Evolutionary conservation across 2,329 filamentous ascomycete genomes (phyloP), one percentile per base, ranked within the genome.

Genomic region (Sclerotinia spermophila): DNA sequence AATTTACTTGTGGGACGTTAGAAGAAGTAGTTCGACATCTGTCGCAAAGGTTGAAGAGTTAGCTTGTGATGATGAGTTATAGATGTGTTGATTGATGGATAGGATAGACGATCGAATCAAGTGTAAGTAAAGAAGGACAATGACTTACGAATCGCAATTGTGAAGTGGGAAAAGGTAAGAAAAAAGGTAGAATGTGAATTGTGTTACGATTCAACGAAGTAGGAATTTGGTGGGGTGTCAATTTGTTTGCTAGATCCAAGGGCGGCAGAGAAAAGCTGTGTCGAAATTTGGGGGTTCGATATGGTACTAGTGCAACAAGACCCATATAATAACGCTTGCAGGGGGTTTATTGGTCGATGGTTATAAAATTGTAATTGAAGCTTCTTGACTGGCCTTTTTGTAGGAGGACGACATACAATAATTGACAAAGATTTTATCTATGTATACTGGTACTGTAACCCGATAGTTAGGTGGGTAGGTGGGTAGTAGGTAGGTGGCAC

Each of bases 1-100:
- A 73, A 74, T 68, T 72, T 68, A 76, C 74, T 74, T 76, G 77
- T 77, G 76, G 73, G 76, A 79, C 77, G 71, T 77, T 72, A 78
- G 71, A 73, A 67, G 73, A 72, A 62, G 70, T 71, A 71, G 69
- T 61, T 76, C 69, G 73, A 77, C 75, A 78, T 78, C 75, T 77
- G 72, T 70, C 35, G 68, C 71, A 62, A 45, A 48, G 60, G 67
- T 27, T 30, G 53, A 71, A 58, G 60, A 67, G 67, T 76, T 68
- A 76, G 75, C 72, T 68, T 65, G 27, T 55, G 55, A 68, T 38
- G 15, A 27, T 11, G 24, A n/a, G 8, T 27, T 45, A 44, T 45
- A 45, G 55, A 44, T 38, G 45, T n/a, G n/a, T n/a, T n/a, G 5
- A 24, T 33, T 27, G 30, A 33, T 56, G 45, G 40, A 44, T 11